A percentile compares a stretch with the other conserved stretches of the same genome.
Evolutionary conservation across 345 rosid species (phyloP).

Genomic region (Syzygium grande): DNA sequence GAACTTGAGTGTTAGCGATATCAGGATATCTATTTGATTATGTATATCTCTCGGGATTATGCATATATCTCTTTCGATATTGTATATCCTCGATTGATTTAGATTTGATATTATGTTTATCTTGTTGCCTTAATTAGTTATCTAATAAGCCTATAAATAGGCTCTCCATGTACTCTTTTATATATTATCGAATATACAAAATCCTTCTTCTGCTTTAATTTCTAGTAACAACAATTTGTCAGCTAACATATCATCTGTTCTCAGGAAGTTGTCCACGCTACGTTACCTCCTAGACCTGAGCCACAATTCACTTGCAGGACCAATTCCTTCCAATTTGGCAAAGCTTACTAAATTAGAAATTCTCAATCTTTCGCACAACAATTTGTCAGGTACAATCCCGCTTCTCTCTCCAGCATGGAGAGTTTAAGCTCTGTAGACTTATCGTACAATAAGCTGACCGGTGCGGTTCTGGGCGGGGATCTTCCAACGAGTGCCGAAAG

Average conservation of each 20-base stretch:
- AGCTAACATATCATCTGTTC: conserved; percentile 34
- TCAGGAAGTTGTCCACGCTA: conserved; percentile 29
- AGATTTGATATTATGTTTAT: too few species aligned
- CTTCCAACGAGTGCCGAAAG: conserved; percentile 30
- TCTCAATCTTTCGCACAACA: conserved; percentile 49
- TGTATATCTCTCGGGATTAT: too few species aligned
- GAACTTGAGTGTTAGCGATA: neutral
- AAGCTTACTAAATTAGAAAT: conserved; percentile 33
- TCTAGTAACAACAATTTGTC: conserved; percentile 45
- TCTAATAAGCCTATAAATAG: too few species aligned
- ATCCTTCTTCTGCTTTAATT: too few species aligned
- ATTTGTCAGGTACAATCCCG: conserved; percentile 39
- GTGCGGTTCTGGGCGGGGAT: conserved; percentile 34
- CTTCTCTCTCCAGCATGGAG: conserved; percentile 25
- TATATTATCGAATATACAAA: too few species aligned
- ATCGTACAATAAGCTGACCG: conserved; percentile 43
- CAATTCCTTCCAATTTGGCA: conserved; percentile 33
- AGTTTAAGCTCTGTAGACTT: conserved; percentile 42
- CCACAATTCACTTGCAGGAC: conserved; percentile 52
- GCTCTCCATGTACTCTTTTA: too few species aligned
- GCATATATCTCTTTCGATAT: too few species aligned
- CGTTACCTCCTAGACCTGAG: conserved; percentile 45
- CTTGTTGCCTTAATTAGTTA: too few species aligned
- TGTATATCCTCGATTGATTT: too few species aligned
- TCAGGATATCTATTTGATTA: too few species aligned